Conservation (phyloP, 2,329 filamentous ascomycete genomes). For the Monilinia laxa region DNA sequence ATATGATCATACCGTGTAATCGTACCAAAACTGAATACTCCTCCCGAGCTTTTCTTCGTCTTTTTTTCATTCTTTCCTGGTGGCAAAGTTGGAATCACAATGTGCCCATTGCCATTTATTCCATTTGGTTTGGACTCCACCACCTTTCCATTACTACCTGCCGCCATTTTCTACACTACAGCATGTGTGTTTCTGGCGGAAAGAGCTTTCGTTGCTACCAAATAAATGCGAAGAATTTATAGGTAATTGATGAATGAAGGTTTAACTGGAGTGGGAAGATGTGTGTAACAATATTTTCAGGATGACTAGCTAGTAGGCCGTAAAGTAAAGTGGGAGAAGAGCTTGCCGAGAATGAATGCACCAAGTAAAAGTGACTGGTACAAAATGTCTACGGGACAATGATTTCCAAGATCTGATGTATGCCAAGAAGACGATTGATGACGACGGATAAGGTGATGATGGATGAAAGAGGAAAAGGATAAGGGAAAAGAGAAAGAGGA, state of each 20-base stretch:
- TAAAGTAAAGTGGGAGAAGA: conserved; percentile 2
- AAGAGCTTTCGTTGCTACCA: neutral
- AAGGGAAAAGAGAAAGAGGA: neutral
- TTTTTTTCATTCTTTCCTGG: conserved; percentile 30
- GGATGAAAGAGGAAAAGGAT: neutral
- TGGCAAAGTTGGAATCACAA: conserved; percentile 40
- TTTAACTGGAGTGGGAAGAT: too few species aligned
- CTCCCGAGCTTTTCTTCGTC: conserved; percentile 35
- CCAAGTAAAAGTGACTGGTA: neutral
- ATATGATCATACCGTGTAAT: conserved; percentile 52
- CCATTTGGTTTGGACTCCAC: conserved; percentile 39
- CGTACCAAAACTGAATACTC: conserved; percentile 52
- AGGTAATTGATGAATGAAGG: conserved; percentile 3
- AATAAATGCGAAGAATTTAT: conserved; percentile 4
- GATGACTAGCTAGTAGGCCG: too few species aligned
- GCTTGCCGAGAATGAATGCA: conserved; percentile 4
- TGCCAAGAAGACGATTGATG: conserved; percentile 8
- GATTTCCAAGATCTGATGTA: conserved; percentile 17
- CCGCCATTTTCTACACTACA: conserved; percentile 42
- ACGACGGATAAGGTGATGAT: neutral
- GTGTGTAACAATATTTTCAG: too few species aligned
- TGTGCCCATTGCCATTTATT: conserved; percentile 47
- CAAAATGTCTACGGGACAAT: neutral
- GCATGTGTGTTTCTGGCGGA: conserved; percentile 28
- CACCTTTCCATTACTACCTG: conserved; percentile 42